Percentiles rank a stretch among this genome's conserved stretches.
phyloP scores from a whole-genome alignment of 1,139 yeast genomes.

The Yamadazyma diddensiae region DNA sequence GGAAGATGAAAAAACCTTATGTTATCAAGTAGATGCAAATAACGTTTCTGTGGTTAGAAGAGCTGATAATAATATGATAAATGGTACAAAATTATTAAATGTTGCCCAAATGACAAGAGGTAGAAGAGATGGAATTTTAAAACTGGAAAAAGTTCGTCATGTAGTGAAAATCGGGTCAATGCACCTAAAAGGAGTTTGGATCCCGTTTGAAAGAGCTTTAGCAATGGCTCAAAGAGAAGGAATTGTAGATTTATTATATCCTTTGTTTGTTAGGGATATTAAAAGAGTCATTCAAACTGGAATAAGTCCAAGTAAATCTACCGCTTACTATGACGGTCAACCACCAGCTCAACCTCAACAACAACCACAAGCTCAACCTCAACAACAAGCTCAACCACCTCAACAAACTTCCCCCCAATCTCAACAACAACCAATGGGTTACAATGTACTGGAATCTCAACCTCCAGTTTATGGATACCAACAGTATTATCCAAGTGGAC shows the following conservation, averaged over 20 bases:
- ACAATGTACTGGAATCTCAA: neutral
- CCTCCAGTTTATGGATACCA: conserved; percentile 16
- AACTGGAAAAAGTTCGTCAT: conserved; percentile 83
- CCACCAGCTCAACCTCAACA: conserved; percentile 20
- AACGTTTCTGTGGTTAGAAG: conserved; percentile 89
- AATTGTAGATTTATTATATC: conserved; percentile 80
- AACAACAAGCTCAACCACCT: conserved; percentile 3
- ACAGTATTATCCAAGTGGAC: conserved; percentile 17
- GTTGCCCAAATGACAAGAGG: conserved; percentile 60
- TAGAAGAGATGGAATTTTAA: conserved; percentile 58
- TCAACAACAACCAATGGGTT: conserved; percentile 3
- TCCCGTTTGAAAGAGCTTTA: conserved; percentile 90
- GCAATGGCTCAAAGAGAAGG: conserved; percentile 90
- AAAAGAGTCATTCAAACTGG: conserved; percentile 63
- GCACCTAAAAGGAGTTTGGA: conserved; percentile 98
- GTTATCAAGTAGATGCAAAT: conserved; percentile 94
- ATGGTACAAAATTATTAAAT: conserved; percentile 77
- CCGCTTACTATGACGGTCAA: conserved; percentile 16
- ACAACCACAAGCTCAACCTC: conserved; percentile 15
- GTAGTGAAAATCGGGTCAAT: conserved; percentile 96
- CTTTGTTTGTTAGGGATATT: conserved; percentile 84
- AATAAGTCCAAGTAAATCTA: conserved; percentile 33
- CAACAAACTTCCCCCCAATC: conserved; percentile 4
- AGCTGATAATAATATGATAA: conserved; percentile 91
- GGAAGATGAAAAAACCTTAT: conserved; percentile 94